These are phyloP conservation scores for Simmondsia chinensis DNA, from an alignment of 148 eudicot species.

Conservation along the genomic window DNA sequence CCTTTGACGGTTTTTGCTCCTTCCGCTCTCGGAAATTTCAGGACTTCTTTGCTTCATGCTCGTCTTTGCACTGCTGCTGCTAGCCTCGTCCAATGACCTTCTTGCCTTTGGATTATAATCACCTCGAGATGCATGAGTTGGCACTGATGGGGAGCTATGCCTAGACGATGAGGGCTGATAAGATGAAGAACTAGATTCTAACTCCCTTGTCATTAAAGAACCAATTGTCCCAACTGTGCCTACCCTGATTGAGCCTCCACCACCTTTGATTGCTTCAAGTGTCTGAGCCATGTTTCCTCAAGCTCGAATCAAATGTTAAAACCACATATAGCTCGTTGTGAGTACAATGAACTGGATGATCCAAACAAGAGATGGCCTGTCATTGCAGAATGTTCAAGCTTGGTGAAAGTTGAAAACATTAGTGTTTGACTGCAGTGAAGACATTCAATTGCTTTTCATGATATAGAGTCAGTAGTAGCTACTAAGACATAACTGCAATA, in stretches of 20 bases:
- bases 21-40: slow-evolving; percentile 25
- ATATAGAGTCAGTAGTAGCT: too few species aligned
- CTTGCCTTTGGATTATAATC: slow-evolving; percentile 23
- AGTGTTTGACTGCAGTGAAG: too few species aligned
- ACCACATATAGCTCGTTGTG: too few species aligned
- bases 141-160: slow-evolving; percentile 6
- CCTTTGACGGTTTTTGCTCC: slow-evolving; percentile 15
- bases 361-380: too few species aligned
- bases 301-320: too few species aligned
- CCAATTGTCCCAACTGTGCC: slow-evolving; percentile 75
- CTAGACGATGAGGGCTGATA: slow-evolving; percentile 11
- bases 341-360: too few species aligned
- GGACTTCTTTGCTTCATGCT: slow-evolving; percentile 16
- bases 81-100: slow-evolving; percentile 40
- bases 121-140: slow-evolving; percentile 9
- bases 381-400: too few species aligned
- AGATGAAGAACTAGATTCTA: slow-evolving; percentile 31
- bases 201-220: slow-evolving; percentile 64
- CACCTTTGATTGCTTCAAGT: slow-evolving; percentile 67
- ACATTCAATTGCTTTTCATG: too few species aligned
- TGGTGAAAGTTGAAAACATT: too few species aligned
- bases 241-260: slow-evolving; percentile 80
- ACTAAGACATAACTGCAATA: too few species aligned
- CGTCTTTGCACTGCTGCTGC: slow-evolving; percentile 27
- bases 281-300: slow-evolving; percentile 47